A percentile compares a stretch with the other conserved stretches of the same genome.
Conservation (phyloP, 176 grass and related monocot species). For the Eragrostis nindensis region DNA sequence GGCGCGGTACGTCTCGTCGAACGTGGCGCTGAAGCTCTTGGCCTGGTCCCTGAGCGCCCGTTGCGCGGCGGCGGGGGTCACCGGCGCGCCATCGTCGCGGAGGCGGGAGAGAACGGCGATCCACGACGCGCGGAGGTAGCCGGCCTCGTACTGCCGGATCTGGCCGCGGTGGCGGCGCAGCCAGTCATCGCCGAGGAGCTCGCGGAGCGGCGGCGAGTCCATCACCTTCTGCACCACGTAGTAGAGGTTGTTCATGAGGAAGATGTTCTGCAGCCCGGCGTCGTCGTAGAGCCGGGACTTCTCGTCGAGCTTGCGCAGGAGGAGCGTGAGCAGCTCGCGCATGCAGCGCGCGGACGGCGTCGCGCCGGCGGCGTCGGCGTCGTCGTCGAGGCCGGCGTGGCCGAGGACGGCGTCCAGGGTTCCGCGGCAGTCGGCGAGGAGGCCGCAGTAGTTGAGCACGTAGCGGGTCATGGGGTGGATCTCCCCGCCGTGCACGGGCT, state of each 20-base stretch:
- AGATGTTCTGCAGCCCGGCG: conserved; percentile 79
- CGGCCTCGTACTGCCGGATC: conserved; percentile 71
- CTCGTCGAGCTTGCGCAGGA: conserved; percentile 73
- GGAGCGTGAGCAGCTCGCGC: conserved; percentile 58
- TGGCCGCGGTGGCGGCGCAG: conserved; percentile 63
- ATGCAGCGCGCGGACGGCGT: conserved; percentile 64
- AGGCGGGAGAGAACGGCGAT: conserved; percentile 64
- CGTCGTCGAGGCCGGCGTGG: conserved; percentile 7
- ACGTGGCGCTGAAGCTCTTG: conserved; percentile 75
- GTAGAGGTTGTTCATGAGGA: conserved; percentile 94
- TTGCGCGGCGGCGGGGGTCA: conserved; percentile 19
- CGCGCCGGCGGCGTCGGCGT: neutral
- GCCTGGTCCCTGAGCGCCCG: conserved; percentile 61
- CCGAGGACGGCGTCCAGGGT: conserved; percentile 64
- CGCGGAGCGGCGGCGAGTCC: conserved; percentile 55
- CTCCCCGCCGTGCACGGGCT: conserved; percentile 57
- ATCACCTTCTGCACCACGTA: conserved; percentile 91
- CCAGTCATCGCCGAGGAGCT: conserved; percentile 88
- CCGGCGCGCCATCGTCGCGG: conserved; percentile 55
- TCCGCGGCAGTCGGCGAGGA: conserved; percentile 62
- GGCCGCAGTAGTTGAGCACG: conserved; percentile 86
- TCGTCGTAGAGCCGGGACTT: conserved; percentile 84
- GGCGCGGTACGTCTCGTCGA: conserved; percentile 85
- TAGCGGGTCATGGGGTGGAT: conserved; percentile 92
- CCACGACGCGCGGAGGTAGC: conserved; percentile 87